Evolutionary conservation across 2,329 filamentous ascomycete species (phyloP), one percentile per base, ranked within the genome.

Genomic region (Fusarium palustre): DNA sequence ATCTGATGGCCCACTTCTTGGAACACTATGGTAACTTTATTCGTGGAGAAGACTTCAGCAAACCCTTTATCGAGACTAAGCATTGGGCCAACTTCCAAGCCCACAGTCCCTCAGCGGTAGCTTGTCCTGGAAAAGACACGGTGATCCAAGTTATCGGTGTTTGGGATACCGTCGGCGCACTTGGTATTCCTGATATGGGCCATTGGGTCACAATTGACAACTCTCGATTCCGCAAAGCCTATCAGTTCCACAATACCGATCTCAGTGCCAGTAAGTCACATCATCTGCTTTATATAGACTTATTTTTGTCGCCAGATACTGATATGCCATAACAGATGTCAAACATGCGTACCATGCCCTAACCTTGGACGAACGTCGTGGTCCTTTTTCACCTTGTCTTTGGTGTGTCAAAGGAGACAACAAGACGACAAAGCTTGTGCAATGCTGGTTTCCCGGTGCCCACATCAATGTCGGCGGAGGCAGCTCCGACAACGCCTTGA

Each of bases 1-100:
- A 62, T 3, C 48, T 64, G 9, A 47, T 74, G 39, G 41, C 64
- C 4, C 25, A 68, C 9, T 66, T 74, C 25, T 60, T 59, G 9
- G 56, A 55, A 30, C 56, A 59, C 5, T 59, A 59, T 5, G 56
- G 56, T 1, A 46, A 59, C 28, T 59, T 41, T 10, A 59, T 59
- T 1, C 56, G 56, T 9, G 49, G 41, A 9, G 49, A 59, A 10
- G 41, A 59, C 13, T 59, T 59, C 22, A 59, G 25, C 25, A 59
- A 55, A 8, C 5, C 56, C 8, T 33, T 59, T 24, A 10, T 22
- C 5, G 16, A 59, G 16, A 59, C 33, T 11, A 7, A n/a, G 9
- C 56, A 59, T 28, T 59, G 56, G 49, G 18, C 33, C 25, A 41
- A 41, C 5, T 59, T 59, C 10, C 15, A 22, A 2, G 49, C 25